Conservation (phyloP, 331 rosid species). For the Quercus lobata region DNA sequence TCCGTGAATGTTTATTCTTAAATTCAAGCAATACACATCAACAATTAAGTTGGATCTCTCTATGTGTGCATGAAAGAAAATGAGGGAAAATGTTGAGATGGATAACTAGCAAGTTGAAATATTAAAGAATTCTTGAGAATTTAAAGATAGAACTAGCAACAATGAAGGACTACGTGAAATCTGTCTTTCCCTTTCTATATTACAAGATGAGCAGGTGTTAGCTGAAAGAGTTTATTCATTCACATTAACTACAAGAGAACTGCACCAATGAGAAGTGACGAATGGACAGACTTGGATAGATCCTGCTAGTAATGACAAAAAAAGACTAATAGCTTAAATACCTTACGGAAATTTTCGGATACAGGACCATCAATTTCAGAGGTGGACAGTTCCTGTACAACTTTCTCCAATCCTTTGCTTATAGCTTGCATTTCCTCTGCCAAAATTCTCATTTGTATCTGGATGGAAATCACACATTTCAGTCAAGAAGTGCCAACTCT, state of each 20-base stretch:
- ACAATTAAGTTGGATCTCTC: too few species aligned
- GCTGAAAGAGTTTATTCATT: too few species aligned
- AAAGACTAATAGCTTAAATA: slow-evolving; percentile 22
- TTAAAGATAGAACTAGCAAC: neutral
- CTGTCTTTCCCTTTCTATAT: neutral
- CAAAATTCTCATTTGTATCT: slow-evolving; percentile 83
- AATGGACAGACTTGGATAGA: neutral
- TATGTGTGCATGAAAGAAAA: neutral
- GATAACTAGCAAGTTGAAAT: neutral
- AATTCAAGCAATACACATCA: too few species aligned
- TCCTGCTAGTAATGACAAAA: neutral
- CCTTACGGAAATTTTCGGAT: slow-evolving; percentile 71
- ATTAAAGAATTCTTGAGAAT: neutral
- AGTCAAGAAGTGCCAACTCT: slow-evolving; percentile 15
- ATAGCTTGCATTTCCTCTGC: slow-evolving; percentile 98
- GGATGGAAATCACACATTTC: slow-evolving; percentile 23
- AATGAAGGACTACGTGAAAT: neutral
- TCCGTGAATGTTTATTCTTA: too few species aligned
- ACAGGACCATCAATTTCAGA: slow-evolving; percentile 86
- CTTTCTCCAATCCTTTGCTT: slow-evolving; percentile 91
- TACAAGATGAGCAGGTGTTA: neutral
- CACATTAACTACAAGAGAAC: neutral
- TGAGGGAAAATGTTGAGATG: neutral
- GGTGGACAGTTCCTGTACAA: slow-evolving; percentile 70
- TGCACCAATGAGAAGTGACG: neutral